A percentile compares a stretch with the other conserved stretches of the same genome.
Evolutionary conservation across 768 basidiomycete genomes (phyloP).

Genomic region (Filobasidium floriforme): DNA sequence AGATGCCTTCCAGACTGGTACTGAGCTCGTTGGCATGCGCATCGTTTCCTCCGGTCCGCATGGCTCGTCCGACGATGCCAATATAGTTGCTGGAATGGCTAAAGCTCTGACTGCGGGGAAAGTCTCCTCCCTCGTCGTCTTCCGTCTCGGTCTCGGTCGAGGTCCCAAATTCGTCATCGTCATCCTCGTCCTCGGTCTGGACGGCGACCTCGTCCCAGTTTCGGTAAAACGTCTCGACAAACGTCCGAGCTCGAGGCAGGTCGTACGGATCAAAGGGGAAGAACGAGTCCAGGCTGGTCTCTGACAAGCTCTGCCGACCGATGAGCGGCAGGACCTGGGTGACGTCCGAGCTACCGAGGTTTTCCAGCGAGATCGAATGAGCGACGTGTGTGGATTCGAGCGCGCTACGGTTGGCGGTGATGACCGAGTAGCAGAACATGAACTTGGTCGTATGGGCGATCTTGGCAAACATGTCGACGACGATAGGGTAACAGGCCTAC

Average conservation of each 20-base stretch:
- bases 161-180: slow-evolving; percentile 54
- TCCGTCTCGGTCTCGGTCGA: slow-evolving; percentile 36
- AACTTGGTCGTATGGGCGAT: slow-evolving; percentile 84
- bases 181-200: slow-evolving; percentile 63
- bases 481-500: slow-evolving; percentile 80
- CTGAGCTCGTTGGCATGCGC: slow-evolving; percentile 9
- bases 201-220: slow-evolving; percentile 80
- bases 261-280: slow-evolving; percentile 98
- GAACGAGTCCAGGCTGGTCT: slow-evolving; percentile 77
- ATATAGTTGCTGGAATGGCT: slow-evolving; percentile 2
- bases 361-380: slow-evolving; percentile 9
- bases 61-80: slow-evolving; percentile 3
- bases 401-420: slow-evolving; percentile 67
- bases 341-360: slow-evolving; percentile 17
- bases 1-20: slow-evolving; percentile 18
- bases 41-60: slow-evolving; percentile 8
- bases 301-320: slow-evolving; percentile 41
- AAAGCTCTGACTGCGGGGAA: slow-evolving; percentile 5
- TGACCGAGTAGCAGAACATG: slow-evolving; percentile 85
- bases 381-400: slow-evolving; percentile 21
- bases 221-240: slow-evolving; percentile 75
- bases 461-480: slow-evolving; percentile 88
- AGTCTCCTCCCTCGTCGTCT: slow-evolving; percentile 14
- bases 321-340: slow-evolving; percentile 26
- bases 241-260: slow-evolving; percentile 66